Evolutionary conservation across 768 basidiomycete genomes (phyloP).

Genomic region (Trametes elegans): DNA sequence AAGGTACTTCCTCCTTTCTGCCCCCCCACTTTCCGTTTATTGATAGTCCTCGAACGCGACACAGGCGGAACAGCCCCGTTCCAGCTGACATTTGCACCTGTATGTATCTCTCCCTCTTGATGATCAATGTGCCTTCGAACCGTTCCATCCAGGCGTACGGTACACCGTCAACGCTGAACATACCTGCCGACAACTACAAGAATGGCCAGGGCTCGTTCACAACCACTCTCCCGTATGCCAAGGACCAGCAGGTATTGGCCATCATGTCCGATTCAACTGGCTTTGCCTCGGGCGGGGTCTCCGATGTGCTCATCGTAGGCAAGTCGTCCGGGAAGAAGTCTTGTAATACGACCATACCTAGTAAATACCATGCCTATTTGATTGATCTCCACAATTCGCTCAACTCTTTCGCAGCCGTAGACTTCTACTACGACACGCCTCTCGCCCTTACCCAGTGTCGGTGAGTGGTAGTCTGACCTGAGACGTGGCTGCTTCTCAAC

Average conservation of each 20-base stretch:
- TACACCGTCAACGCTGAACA: conserved; percentile 49
- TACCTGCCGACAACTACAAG: conserved; percentile 54
- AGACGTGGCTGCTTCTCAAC: not conserved
- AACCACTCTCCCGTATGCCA: conserved; percentile 41
- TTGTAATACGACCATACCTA: conserved; percentile 4
- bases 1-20: conserved; percentile 38
- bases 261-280: conserved; percentile 74
- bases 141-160: conserved; percentile 46
- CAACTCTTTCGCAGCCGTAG: not conserved
- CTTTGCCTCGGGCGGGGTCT: conserved; percentile 51
- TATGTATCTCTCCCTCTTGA: conserved; percentile 29
- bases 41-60: conserved; percentile 3
- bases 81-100: conserved; percentile 48
- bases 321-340: not conserved
- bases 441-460: conserved; percentile 14
- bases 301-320: conserved; percentile 3
- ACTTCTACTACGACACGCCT: conserved; percentile 9
- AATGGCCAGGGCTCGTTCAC: conserved; percentile 54
- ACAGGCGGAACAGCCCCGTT: conserved; percentile 61
- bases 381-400: not conserved
- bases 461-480: not conserved
- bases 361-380: not conserved
- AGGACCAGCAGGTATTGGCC: conserved; percentile 44
- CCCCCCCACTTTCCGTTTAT: not conserved
- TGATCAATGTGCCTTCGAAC: conserved; percentile 1